Conservation (phyloP, 805 yeast genomes). For the Yamadazyma insecticola region DNA sequence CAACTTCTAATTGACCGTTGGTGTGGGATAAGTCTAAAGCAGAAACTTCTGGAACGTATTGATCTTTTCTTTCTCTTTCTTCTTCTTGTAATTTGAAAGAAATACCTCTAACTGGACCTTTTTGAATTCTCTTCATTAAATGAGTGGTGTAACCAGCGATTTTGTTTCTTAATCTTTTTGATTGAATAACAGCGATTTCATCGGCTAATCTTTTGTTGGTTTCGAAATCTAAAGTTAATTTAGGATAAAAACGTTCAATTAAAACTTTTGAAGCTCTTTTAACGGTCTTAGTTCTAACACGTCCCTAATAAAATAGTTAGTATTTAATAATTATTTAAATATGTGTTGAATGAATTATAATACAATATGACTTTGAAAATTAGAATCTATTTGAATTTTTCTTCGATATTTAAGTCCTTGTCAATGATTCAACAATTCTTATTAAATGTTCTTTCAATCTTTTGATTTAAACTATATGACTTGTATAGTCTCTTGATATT, state of each 20-base stretch:
- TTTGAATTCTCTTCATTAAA: conserved; percentile 99
- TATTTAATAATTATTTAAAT: conserved; percentile 10
- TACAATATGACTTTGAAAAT: too few relatives aligned
- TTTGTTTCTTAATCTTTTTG: conserved; percentile 99
- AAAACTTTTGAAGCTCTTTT: conserved; percentile 99
- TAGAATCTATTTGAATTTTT: too few relatives aligned
- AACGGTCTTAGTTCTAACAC: conserved; percentile 99
- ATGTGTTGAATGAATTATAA: too few relatives aligned
- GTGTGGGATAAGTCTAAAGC: conserved; percentile 97
- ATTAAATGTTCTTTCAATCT: too few relatives aligned
- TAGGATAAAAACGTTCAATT: conserved; percentile 99
- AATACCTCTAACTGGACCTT: conserved; percentile 99
- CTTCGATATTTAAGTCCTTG: too few relatives aligned
- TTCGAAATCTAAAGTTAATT: conserved; percentile 98
- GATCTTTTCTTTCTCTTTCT: conserved; percentile 99
- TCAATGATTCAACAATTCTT: too few relatives aligned
- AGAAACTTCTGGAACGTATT: conserved; percentile 99
- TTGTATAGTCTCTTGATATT: too few relatives aligned
- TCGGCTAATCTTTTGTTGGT: conserved; percentile 99
- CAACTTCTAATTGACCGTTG: conserved; percentile 95
- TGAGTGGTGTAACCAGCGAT: conserved; percentile 99
- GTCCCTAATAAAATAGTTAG: conserved; percentile 67
- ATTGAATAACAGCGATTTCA: conserved; percentile 97
- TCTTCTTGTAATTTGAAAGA: conserved; percentile 99
- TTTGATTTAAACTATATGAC: too few relatives aligned